Evolutionary conservation across 2,329 filamentous ascomycete genomes (phyloP), one percentile per base, ranked within the genome.

Genomic region (Xylariaceae sp.): DNA sequence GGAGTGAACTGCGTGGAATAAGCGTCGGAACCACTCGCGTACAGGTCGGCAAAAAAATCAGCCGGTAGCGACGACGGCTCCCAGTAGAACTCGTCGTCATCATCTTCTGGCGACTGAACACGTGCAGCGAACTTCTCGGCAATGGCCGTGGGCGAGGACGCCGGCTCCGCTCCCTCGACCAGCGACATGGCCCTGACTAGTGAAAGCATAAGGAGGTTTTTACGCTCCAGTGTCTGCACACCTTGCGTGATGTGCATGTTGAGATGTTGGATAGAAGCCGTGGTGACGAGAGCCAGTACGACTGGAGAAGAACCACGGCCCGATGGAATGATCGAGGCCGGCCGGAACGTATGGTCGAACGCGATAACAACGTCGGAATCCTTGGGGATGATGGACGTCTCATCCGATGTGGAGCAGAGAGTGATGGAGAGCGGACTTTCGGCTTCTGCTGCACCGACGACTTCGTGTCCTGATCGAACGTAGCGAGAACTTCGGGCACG

Each of bases 251-350:
- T 58, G 12, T 67, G 61, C 34, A 71, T 57, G 40, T 70, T 68
- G 29, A 78, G 64, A 42, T 80, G 76, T 53, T 80, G 74, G 26
- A 78, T 66, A 1, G 74, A 73, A 46, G 71, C 67, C 2, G 64
- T 68, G 5, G 66, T 70, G 4, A 72, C 68, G 4, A 79, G 62
- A 0, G 62, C 60, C 38, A 80, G 51, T 2, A 74, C 56, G n/a
- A 74, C 51, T 0, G 70, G 71, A 28, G 57, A 55, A 19, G 45
- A 32, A 14, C 48, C 47, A 9, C 45, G 47, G 13, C 55, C 24
- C 11, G 51, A 59, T 34, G 35, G 55, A 43, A 39, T 59, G 29
- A 44, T 54, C 39, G 57, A 51, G 13, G 53, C 58, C 3, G 56
- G 57, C 17, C 62, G 59, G 31, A 73, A 74, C 2, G 63, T 65